Evolutionary conservation across 192 early-diverging fungal species (phyloP).

Genomic region (Backusella tarrabulga): DNA sequence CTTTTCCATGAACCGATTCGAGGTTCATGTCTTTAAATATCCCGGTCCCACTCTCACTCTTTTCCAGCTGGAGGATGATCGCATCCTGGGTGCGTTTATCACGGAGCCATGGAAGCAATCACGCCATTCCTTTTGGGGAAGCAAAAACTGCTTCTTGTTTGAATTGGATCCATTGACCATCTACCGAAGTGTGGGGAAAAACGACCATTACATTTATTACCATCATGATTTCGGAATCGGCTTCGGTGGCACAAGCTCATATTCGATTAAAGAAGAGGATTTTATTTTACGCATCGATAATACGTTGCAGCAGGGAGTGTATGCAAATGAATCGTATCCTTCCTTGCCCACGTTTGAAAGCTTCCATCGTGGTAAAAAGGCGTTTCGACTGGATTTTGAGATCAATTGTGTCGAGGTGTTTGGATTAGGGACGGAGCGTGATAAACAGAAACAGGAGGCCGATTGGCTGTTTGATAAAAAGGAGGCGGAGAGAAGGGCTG

Average conservation of each 20-base stretch:
- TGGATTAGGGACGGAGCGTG: slow-evolving; percentile 47
- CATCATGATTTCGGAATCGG: slow-evolving; percentile 33
- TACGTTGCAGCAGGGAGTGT: slow-evolving; percentile 44
- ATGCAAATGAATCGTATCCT: slow-evolving; percentile 42
- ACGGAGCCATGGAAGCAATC: slow-evolving; percentile 53
- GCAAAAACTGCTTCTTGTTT: slow-evolving; percentile 40
- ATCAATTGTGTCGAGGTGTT: slow-evolving; percentile 51
- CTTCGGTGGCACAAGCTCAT: slow-evolving; percentile 25
- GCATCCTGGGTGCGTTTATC: slow-evolving; percentile 46
- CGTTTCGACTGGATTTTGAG: slow-evolving; percentile 42
- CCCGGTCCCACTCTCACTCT: slow-evolving; percentile 50
- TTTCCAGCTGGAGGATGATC: slow-evolving; percentile 33
- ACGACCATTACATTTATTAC: slow-evolving; percentile 33
- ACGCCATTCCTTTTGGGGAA: slow-evolving; percentile 44
- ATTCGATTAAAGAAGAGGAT: slow-evolving; percentile 21
- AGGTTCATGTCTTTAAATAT: slow-evolving; percentile 56
- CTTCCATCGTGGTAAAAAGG: not conserved
- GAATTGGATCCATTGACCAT: slow-evolving; percentile 49
- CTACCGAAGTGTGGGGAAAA: slow-evolving; percentile 28
- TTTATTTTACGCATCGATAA: slow-evolving; percentile 48
- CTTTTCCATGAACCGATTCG: slow-evolving; percentile 58
- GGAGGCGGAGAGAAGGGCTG: slow-evolving; percentile 43
- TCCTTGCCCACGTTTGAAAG: slow-evolving; percentile 28
- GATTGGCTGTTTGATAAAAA: slow-evolving; percentile 53
- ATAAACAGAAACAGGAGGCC: slow-evolving; percentile 37